Conservation (phyloP, 2,329 filamentous ascomycete genomes). For the Pochonia chlamydosporia region DNA sequence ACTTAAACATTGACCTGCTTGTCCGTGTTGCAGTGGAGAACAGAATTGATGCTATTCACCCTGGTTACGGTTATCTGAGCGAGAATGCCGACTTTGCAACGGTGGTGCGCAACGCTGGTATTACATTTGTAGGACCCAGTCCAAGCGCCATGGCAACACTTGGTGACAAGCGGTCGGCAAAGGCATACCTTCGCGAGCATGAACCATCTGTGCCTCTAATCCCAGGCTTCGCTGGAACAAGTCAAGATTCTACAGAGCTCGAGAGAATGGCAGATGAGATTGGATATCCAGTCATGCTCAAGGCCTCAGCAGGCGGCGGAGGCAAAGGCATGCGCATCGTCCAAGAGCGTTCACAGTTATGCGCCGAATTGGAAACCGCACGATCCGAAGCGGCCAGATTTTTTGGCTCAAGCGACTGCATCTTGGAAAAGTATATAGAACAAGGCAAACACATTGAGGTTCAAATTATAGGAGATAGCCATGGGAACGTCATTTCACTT, state of each 20-base stretch:
- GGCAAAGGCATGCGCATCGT: constrained; percentile 37
- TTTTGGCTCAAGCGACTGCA: constrained; percentile 34
- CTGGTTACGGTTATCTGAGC: constrained; percentile 62
- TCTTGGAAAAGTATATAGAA: constrained; percentile 37
- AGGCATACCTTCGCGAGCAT: no score
- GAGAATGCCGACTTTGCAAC: constrained; percentile 58
- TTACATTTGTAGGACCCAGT: constrained; percentile 55
- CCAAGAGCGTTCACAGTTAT: constrained; percentile 22
- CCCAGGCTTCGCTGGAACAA: constrained; percentile 17
- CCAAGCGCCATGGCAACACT: constrained; percentile 34
- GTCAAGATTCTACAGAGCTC: constrained; percentile 18
- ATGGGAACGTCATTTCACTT: constrained; percentile 31
- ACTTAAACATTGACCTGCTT: no score
- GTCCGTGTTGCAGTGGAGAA: no score
- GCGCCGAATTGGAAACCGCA: constrained; percentile 28
- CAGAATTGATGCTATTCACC: constrained; percentile 57
- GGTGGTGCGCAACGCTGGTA: constrained; percentile 43
- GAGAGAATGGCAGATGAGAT: constrained; percentile 20
- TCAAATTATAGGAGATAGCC: constrained; percentile 41
- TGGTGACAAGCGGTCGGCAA: constrained; percentile 32
- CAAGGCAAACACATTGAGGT: constrained; percentile 41
- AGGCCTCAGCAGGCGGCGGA: constrained; percentile 41
- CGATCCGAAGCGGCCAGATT: constrained; percentile 34
- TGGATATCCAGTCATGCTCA: constrained; percentile 38
- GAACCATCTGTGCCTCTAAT: constrained; percentile 30